phyloP scores from a whole-genome alignment of 2,329 filamentous ascomycete species.

The Diaporthe helianthi region DNA sequence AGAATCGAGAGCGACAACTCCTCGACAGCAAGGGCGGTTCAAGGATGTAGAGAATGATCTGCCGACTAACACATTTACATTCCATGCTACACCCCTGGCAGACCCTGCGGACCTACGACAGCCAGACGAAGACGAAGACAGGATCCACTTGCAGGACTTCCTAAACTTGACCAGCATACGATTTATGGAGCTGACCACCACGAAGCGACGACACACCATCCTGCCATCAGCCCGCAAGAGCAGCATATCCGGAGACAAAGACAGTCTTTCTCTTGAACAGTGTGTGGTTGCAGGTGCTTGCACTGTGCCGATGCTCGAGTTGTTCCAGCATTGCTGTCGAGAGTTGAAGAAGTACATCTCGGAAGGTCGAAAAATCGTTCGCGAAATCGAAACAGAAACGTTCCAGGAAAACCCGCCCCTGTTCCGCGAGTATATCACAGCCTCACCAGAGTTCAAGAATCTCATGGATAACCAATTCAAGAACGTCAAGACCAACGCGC shows the following conservation, averaged over 20 bases:
- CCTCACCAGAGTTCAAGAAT: constrained; percentile 79
- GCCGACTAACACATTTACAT: constrained; percentile 51
- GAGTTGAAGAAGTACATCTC: constrained; percentile 98
- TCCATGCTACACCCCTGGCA: constrained; percentile 46
- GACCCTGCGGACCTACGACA: constrained; percentile 43
- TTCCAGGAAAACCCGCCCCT: constrained; percentile 89
- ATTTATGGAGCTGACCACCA: constrained; percentile 98
- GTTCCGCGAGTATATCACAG: constrained; percentile 89
- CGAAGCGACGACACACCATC: constrained; percentile 86
- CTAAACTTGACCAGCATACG: constrained; percentile 94
- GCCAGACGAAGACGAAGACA: constrained; percentile 61
- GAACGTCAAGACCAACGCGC: constrained; percentile 92
- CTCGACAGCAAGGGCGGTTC: constrained; percentile 62
- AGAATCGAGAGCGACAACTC: constrained; percentile 61
- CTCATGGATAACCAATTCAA: constrained; percentile 98
- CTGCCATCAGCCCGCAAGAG: constrained; percentile 60
- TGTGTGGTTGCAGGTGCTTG: constrained; percentile 90
- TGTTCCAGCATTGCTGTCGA: constrained; percentile 94
- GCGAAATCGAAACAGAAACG: constrained; percentile 88
- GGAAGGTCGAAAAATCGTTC: constrained; percentile 87
- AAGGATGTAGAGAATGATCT: constrained; percentile 59
- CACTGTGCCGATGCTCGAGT: constrained; percentile 88
- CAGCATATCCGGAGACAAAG: constrained; percentile 50
- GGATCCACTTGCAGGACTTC: constrained; percentile 89
- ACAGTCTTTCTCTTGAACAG: constrained; percentile 70